These are phyloP conservation scores for Sporothrix inflata DNA, from an alignment of 2,329 filamentous ascomycete genomes.

Conservation along the genomic window DNA sequence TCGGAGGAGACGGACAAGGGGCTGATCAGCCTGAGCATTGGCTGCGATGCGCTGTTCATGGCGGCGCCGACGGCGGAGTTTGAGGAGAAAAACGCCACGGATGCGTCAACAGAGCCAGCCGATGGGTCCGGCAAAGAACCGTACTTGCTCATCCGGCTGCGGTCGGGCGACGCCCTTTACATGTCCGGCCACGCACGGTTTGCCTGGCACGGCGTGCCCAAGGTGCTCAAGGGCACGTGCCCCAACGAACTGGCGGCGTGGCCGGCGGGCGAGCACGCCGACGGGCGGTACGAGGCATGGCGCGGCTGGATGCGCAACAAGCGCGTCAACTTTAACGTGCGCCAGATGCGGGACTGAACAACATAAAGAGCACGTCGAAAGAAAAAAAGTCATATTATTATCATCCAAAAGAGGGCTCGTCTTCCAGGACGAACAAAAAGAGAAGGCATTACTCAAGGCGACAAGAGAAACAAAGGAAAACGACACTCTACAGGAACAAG, in stretches of 20 bases:
- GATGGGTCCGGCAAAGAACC: slow-evolving; percentile 47
- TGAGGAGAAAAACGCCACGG: not conserved
- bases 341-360: slow-evolving; percentile 73
- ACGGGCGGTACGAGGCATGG: slow-evolving; percentile 67
- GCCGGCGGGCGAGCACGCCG: slow-evolving; percentile 57
- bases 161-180: slow-evolving; percentile 86
- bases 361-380: too few relatives aligned
- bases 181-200: slow-evolving; percentile 83
- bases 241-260: slow-evolving; percentile 74
- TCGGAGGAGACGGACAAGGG: slow-evolving; percentile 80
- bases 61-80: slow-evolving; percentile 61
- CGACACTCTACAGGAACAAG: not conserved
- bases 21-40: slow-evolving; percentile 82
- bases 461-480: not conserved
- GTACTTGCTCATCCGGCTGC: slow-evolving; percentile 66
- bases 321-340: slow-evolving; percentile 87
- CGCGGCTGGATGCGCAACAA: slow-evolving; percentile 86
- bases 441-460: not conserved
- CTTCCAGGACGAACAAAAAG: not conserved
- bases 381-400: not conserved
- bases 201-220: slow-evolving; percentile 95
- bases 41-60: slow-evolving; percentile 88
- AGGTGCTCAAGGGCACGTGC: slow-evolving; percentile 78
- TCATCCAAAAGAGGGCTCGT: not conserved
- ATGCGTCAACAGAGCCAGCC: too few relatives aligned